phyloP scores from a whole-genome alignment of 2,329 filamentous ascomycete genomes.

The Ophiostoma sp. region DNA sequence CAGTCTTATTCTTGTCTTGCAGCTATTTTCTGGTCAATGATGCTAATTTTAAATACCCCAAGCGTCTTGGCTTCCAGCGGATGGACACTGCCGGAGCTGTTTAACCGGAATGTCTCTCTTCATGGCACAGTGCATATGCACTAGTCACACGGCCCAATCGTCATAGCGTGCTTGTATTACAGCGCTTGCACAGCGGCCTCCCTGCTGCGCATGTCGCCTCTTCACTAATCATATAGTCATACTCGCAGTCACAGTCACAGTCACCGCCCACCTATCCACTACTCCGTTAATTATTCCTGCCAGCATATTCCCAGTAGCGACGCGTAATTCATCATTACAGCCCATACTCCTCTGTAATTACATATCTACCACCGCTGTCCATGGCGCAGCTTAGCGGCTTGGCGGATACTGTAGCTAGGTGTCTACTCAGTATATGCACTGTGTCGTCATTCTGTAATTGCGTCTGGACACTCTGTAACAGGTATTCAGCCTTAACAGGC shows the following conservation, averaged over 20 bases:
- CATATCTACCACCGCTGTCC: neutral
- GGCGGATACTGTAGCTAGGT: neutral
- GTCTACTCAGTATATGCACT: neutral
- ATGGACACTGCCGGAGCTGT: neutral
- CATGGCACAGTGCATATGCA: neutral
- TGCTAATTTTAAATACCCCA: neutral
- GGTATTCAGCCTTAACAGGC: neutral
- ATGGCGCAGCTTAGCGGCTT: neutral
- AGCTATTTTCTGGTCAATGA: neutral
- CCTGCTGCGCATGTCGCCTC: slow-evolving; percentile 7
- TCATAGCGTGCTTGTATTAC: slow-evolving; percentile 5
- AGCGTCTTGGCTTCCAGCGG: neutral
- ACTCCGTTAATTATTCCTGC: neutral
- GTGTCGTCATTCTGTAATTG: neutral
- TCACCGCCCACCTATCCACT: neutral
- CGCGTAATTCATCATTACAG: neutral
- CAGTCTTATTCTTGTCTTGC: too few species aligned
- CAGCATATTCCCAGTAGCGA: neutral
- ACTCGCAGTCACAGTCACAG: neutral
- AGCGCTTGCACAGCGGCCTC: slow-evolving; percentile 2
- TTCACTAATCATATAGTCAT: neutral
- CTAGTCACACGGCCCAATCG: neutral
- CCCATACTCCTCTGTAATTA: neutral
- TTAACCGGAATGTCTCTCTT: neutral
- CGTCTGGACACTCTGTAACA: neutral